Evolutionary conservation across 2,329 filamentous ascomycete genomes (phyloP), one percentile per base, ranked within the genome.

Genomic region (Penicillium sp.): DNA sequence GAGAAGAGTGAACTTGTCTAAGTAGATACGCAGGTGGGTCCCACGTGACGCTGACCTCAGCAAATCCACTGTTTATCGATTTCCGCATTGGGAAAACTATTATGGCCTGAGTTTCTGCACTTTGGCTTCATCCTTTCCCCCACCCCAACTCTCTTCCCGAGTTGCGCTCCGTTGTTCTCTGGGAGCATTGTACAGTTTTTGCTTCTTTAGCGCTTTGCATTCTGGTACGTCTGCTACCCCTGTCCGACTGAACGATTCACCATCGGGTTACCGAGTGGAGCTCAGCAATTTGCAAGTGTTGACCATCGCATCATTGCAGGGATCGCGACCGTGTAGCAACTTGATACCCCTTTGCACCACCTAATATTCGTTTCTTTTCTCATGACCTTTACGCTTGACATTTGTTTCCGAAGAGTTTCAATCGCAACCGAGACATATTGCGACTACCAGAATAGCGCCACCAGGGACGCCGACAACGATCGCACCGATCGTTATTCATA

Each of bases 31-130:
- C n/a, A n/a, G n/a, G n/a, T n/a, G n/a, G n/a, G n/a, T n/a, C n/a
- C 18, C 39, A 37, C 36, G 43, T 57, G 46, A 41, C 28, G 47
- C 39, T 59, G 43, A 60, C 36, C 31, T 53, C 50, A 56, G 43
- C 50, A 54, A 45, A 8, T 16, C 46, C 36, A 39, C 25, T 48
- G 64, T 67, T 68, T 67, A 67, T 63, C 54, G 57, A 61, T 67
- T 67, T 51, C 64, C 58, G 30, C 18, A 54, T 64, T 29, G 45
- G 57, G 64, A 28, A 64, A 54, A 25, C 39, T 55, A 50, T 54
- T 56, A 41, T 54, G 48, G 37, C 32, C 44, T 40, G 32, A 45
- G 36, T 48, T n/a, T 44, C 50, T 50, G 39, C 50, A 40, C 38
- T 43, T 55, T 29, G 33, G 39, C 37, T 47, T 45, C 50, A 48